phyloP scores from a whole-genome alignment of 176 grass and related monocot species.

The Puya raimondii region DNA sequence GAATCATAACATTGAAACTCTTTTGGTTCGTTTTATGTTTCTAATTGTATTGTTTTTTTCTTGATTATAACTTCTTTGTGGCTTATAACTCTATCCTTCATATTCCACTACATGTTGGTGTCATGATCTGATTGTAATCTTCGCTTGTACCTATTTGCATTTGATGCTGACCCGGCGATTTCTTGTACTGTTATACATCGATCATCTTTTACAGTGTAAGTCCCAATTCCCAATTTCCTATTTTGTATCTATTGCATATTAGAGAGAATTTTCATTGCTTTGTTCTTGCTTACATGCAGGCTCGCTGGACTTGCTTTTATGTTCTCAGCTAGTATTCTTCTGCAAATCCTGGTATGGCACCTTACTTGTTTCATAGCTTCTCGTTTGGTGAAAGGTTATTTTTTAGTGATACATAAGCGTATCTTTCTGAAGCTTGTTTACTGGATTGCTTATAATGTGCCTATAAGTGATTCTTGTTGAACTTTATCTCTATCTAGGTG shows the following conservation, averaged over 20 bases:
- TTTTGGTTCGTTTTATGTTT: too few relatives aligned
- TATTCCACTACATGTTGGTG: background rate
- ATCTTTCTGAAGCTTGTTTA: slow-evolving; percentile 1
- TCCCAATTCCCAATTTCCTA: background rate
- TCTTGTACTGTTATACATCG: background rate
- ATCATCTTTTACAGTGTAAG: slow-evolving; percentile 17
- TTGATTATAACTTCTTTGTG: too few relatives aligned
- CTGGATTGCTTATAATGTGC: background rate
- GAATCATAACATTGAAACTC: too few relatives aligned
- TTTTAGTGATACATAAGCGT: background rate
- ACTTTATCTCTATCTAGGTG: background rate
- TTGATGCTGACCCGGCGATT: background rate
- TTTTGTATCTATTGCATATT: slow-evolving; percentile 14
- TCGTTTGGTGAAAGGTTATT: background rate
- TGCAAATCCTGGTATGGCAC: slow-evolving; percentile 78
- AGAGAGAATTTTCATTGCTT: background rate
- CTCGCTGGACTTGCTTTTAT: slow-evolving; percentile 92
- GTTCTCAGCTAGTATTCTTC: slow-evolving; percentile 85
- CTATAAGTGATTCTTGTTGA: background rate
- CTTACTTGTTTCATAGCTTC: background rate
- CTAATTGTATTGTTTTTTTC: too few relatives aligned
- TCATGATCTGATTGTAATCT: slow-evolving; percentile 2
- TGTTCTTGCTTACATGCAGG: slow-evolving; percentile 33
- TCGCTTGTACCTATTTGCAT: background rate
- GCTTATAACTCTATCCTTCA: too few relatives aligned